phyloP scores from a whole-genome alignment of 2,329 filamentous ascomycete genomes.

The Sporothrix phasma region DNA sequence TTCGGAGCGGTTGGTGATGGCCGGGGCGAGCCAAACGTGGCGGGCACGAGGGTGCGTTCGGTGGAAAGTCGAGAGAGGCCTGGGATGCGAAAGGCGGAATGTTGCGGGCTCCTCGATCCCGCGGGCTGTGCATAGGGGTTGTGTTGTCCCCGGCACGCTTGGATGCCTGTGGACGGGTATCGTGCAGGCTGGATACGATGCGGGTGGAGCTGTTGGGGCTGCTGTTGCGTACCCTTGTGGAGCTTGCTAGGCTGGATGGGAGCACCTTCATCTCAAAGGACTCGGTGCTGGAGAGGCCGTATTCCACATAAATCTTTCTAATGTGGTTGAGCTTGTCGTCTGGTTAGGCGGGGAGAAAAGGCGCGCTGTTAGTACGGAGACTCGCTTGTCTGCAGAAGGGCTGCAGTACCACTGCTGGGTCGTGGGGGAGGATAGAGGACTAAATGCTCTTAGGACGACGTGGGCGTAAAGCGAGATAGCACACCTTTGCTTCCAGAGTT shows the following conservation, averaged over 20 bases:
- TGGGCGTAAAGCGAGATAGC: neutral
- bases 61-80: neutral
- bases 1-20: neutral
- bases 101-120: neutral
- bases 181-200: neutral
- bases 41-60: neutral
- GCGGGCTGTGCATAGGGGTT: neutral
- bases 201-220: neutral
- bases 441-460: neutral
- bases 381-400: neutral
- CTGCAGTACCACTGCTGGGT: neutral
- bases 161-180: neutral
- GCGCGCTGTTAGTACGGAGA: neutral
- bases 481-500: constrained; percentile 4
- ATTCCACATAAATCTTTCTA: neutral
- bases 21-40: neutral
- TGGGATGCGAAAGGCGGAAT: neutral
- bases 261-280: neutral
- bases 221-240: neutral
- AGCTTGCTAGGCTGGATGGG: neutral
- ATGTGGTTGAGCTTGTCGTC: neutral
- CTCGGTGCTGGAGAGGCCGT: neutral
- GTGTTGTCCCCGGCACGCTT: neutral
- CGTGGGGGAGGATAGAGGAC: neutral
- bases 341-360: neutral